Base-by-base conservation (phyloP, 495 filamentous ascomycete species). In the Podospora anserina region DNA sequence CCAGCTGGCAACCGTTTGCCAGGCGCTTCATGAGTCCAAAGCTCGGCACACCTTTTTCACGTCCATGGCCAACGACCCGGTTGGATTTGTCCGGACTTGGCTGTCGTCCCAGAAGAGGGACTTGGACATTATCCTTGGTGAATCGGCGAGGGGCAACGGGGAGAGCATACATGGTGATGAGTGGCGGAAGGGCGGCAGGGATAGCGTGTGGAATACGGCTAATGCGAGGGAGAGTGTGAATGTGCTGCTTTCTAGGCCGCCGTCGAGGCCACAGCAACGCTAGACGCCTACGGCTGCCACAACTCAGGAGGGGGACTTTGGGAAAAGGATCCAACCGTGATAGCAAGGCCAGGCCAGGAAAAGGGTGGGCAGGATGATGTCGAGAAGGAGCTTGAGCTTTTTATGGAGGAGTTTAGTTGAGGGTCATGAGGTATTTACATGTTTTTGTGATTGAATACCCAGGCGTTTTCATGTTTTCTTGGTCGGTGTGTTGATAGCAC, bases 61-160 rank as follows among this genome's bases (percentile, higher is more conserved):
- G 2, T 83, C 86, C 2, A 82, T 97, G 73, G 86, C 87, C 66
- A 85, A 88, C 68, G 94, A 98, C 71, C 95, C 95, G 0, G 92
- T 88, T 5, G 85, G 80, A 2, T 97, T 98, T 72, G 82, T 97
- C 39, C 86, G 85, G 64, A 84, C 88, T 70, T 99, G 94, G 95
- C 82, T 96, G 66, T 90, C 88, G 72, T 91, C 88, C 6, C 95
- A 99, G 83, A 91, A 90, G 74, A 80, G 95, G 61, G 95, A 99
- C 79, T 82, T 98, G 63, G 94, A 97, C 76, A 88, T 94, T 11
- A 88, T 98, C 56, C 79, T 94, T 60, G 95, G 95, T 44, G 96
- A 97, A 78, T 87, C 87, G 4, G 84, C 83, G 56, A 82, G 89
- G 28, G 88, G 89, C 7, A 89, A 87, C 59, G 89, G 87, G 9